Evolutionary conservation across 2,329 filamentous ascomycete genomes (phyloP), one percentile per base, ranked within the genome.

Genomic region (Talaromyces sp.): DNA sequence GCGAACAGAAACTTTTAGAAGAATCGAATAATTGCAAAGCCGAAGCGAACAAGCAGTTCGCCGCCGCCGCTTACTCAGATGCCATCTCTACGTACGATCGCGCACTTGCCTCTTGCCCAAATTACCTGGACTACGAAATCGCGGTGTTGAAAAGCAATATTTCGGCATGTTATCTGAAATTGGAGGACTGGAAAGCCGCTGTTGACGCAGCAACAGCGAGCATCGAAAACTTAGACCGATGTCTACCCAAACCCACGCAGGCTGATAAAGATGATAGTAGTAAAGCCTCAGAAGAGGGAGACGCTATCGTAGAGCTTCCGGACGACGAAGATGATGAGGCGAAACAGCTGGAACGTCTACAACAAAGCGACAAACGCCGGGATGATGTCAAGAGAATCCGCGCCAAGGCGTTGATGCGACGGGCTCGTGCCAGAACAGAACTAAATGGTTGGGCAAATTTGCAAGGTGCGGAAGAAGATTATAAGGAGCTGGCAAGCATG

Each of bases 131-230:
- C 73, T 96, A 91, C 77, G 92, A 96, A 69, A 82, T 93, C 66
- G 92, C 93, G 28, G 91, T 98, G 9, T 82, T 98, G 5, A 86
- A 88, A 64, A 92, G 90, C 73, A 98, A 98, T 79, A 88, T 97
- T 67, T 85, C 93, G 1, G 93, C 93, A 9, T 96, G 92, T 72
- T 86, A 96, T 69, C 75, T 98, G 61, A 96, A 96, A 73, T 81
- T 96, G 2, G 82, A 87, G 65, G 88, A 93, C 65, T 97, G 92
- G 91, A 92, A 93, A 68, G 87, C 91, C 33, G 91, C 92, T 9
- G 83, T 92, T 48, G 87, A 88, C 56, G 83, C 85, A 9, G 92
- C 93, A 0, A 90, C 87, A 0, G 81, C 84, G 11, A 88, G 91
- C 1, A 73, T 98, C 0, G 88, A 93, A 11, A 82, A 84, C 0